These are phyloP conservation scores for Lolium rigidum DNA, from an alignment of 176 grass and related monocot genomes.

Conservation along the genomic window DNA sequence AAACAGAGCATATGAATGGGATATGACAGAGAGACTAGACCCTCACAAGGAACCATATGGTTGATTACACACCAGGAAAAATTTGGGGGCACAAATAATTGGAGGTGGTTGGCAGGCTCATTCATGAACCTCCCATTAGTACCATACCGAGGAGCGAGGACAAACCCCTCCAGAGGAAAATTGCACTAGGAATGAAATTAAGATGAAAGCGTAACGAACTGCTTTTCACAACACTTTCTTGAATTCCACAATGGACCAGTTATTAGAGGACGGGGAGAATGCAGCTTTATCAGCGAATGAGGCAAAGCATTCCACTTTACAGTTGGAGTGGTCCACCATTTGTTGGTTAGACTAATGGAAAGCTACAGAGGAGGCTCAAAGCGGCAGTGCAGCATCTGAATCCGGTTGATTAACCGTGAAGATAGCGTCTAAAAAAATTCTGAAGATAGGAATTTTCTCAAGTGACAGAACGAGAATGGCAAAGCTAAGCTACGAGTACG, in stretches of 20 bases:
- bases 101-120: slow-evolving; percentile 29
- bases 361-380: slow-evolving; percentile 28
- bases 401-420: slow-evolving; percentile 8
- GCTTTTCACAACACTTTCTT: slow-evolving; percentile 47
- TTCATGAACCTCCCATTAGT: slow-evolving; percentile 25
- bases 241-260: slow-evolving; percentile 44
- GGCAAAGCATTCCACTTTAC: slow-evolving; percentile 56
- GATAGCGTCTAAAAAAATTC: background rate
- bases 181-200: background rate
- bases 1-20: background rate
- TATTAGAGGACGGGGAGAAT: slow-evolving; percentile 43
- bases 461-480: background rate
- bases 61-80: slow-evolving; percentile 6
- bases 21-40: slow-evolving; percentile 7
- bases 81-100: slow-evolving; percentile 19
- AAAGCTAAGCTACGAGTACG: background rate
- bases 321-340: slow-evolving; percentile 53
- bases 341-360: slow-evolving; percentile 48
- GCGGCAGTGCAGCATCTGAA: slow-evolving; percentile 35
- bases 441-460: slow-evolving; percentile 24
- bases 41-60: background rate
- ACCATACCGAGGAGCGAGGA: slow-evolving; percentile 1
- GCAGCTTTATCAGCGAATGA: slow-evolving; percentile 58
- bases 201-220: slow-evolving; percentile 34
- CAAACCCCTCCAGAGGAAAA: slow-evolving; percentile 34